phyloP scores from a whole-genome alignment of 805 yeast species.

The Alloascoidea hylecoeti region DNA sequence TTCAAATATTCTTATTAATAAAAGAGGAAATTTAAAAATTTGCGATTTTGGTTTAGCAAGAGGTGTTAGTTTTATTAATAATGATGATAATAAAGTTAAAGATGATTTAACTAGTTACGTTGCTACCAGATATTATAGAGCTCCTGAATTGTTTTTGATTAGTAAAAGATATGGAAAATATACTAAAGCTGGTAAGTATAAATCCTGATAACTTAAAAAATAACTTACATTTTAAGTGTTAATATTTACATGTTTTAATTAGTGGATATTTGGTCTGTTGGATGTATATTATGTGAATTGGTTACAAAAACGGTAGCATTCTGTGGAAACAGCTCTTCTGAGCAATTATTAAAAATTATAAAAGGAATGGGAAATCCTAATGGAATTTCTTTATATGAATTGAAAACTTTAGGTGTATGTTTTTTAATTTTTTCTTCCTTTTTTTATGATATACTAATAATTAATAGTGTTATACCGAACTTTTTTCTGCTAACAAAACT shows the following conservation, averaged over 20 bases:
- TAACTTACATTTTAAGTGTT: too few species aligned
- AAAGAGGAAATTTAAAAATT: conserved; percentile 64
- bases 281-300: conserved; percentile 80
- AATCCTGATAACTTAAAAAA: conserved; percentile 1
- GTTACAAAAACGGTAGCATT: conserved; percentile 72
- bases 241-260: too few species aligned
- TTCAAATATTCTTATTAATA: conserved; percentile 68
- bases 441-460: too few species aligned
- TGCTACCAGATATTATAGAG: conserved; percentile 92
- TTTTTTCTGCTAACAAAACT: too few species aligned
- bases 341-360: conserved; percentile 58
- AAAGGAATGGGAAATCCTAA: conserved; percentile 64
- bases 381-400: too few species aligned
- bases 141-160: conserved; percentile 77
- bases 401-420: too few species aligned
- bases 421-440: too few species aligned
- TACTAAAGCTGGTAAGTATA: conserved; percentile 29
- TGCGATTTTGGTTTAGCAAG: conserved; percentile 93
- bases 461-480: too few species aligned
- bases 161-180: conserved; percentile 42
- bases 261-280: conserved; percentile 89
- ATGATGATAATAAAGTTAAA: conserved; percentile 16
- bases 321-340: conserved; percentile 56
- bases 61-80: too few species aligned
- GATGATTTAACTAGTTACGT: conserved; percentile 37